Evolutionary conservation across 257 asterid species (phyloP).

Genomic region (Solanum chmielewskii): DNA sequence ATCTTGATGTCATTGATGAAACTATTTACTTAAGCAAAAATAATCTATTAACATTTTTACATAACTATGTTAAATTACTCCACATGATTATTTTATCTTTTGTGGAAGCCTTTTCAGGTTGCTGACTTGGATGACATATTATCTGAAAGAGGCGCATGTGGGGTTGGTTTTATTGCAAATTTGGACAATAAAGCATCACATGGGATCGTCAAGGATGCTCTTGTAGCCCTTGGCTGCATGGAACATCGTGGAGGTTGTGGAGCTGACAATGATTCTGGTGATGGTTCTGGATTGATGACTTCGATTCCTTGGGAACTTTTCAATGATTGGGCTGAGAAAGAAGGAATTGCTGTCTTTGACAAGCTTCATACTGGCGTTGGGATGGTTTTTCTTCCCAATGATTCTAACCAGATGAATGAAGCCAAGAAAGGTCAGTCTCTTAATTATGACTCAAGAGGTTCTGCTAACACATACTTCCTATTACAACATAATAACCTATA

Average conservation of each 20-base stretch:
- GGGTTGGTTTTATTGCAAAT: constrained; percentile 95
- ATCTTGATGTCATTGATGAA: background rate
- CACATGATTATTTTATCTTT: background rate
- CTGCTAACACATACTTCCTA: background rate
- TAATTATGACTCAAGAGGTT: background rate
- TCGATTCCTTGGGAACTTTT: constrained; percentile 95
- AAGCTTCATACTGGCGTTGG: constrained; percentile 85
- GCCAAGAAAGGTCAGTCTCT: constrained; percentile 61
- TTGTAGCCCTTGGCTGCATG: constrained; percentile 95
- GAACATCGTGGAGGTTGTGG: constrained; percentile 99
- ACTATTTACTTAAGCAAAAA: background rate
- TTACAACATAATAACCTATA: background rate
- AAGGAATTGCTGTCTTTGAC: constrained; percentile 64
- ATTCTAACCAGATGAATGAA: constrained; percentile 47
- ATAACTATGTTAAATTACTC: background rate
- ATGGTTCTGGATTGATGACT: constrained; percentile 96
- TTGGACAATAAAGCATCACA: constrained; percentile 79
- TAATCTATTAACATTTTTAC: background rate
- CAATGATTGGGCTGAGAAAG: constrained; percentile 78
- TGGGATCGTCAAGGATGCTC: constrained; percentile 81
- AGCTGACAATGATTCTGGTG: constrained; percentile 98
- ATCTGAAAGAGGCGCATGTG: constrained; percentile 93
- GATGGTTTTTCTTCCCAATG: constrained; percentile 88
- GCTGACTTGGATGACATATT: constrained; percentile 79
- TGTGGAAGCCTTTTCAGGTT: constrained; percentile 40